Evolutionary conservation across 139 green algal species (phyloP).

Genomic region (Klebsormidium nitens): DNA sequence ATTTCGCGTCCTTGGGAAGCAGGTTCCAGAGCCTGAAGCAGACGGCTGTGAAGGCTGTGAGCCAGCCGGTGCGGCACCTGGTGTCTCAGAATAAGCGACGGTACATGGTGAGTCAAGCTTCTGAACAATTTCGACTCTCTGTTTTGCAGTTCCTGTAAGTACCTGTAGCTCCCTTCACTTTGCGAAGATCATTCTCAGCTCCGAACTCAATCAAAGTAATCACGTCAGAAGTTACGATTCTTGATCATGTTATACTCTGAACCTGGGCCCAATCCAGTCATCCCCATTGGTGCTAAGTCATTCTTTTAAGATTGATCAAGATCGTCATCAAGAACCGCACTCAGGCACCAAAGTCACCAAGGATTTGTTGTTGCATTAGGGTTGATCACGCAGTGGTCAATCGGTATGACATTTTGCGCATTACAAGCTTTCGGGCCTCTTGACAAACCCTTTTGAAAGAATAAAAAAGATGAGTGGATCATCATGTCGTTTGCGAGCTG

Average conservation of each 20-base stretch:
- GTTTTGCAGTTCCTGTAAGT: not conserved
- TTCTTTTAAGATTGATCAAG: no score
- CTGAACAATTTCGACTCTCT: not conserved
- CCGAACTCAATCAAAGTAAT: not conserved
- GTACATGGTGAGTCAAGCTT: conserved; percentile 25
- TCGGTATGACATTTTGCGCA: no score
- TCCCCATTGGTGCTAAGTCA: not conserved
- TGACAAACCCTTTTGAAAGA: no score
- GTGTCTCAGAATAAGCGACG: conserved; percentile 41
- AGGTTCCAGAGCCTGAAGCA: no score
- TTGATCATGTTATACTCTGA: not conserved
- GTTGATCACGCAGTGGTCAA: no score
- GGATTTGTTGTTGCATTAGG: no score
- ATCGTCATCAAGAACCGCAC: no score
- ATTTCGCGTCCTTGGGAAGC: no score
- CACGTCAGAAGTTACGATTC: not conserved
- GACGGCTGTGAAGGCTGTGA: conserved; percentile 14
- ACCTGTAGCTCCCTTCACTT: no score
- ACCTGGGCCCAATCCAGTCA: not conserved
- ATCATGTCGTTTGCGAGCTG: conserved; percentile 1
- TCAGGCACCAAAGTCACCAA: no score
- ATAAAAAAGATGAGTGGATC: no score
- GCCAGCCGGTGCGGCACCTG: conserved; percentile 21
- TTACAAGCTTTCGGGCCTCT: no score
- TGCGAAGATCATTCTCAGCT: not conserved